Conservation (phyloP, 495 filamentous ascomycete genomes). For the Terfezia claveryi region DNA sequence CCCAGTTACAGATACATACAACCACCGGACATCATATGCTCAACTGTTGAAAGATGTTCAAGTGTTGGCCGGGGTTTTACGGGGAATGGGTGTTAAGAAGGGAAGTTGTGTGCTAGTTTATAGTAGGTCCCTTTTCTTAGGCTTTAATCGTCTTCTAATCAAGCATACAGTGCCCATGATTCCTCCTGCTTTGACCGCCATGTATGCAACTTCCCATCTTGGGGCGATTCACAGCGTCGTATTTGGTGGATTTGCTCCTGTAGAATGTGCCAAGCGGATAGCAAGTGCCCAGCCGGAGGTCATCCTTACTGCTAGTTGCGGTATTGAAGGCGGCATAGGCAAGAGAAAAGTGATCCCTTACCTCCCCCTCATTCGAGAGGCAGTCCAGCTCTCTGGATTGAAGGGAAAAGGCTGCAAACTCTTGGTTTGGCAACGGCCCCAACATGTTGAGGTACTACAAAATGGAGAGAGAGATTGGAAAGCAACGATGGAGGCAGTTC, state of each 20-base stretch:
- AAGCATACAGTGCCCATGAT: constrained; percentile 69
- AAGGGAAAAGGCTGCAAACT: constrained; percentile 15
- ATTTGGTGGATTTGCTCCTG: constrained; percentile 72
- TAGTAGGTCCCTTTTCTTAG: constrained; percentile 32
- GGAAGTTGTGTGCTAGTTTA: constrained; percentile 88
- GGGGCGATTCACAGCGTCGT: constrained; percentile 83
- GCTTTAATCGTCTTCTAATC: background rate
- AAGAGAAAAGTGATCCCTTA: constrained; percentile 27
- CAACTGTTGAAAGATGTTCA: constrained; percentile 67
- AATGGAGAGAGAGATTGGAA: constrained; percentile 31
- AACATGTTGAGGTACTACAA: background rate
- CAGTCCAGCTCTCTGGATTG: background rate
- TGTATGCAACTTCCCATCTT: constrained; percentile 57
- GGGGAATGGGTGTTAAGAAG: constrained; percentile 61
- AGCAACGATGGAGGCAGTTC: background rate
- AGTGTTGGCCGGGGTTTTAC: constrained; percentile 56
- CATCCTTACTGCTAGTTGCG: constrained; percentile 76
- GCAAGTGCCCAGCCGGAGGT: constrained; percentile 53
- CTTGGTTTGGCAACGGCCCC: constrained; percentile 40
- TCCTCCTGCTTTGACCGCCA: constrained; percentile 62
- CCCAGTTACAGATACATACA: constrained; percentile 48
- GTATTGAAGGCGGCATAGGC: constrained; percentile 47
- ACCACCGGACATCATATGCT: constrained; percentile 48
- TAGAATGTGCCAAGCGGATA: constrained; percentile 69
- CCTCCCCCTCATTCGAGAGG: constrained; percentile 7